Evolutionary conservation across 148 eudicot species (phyloP).

Genomic region (Suaeda aralocaspica): DNA sequence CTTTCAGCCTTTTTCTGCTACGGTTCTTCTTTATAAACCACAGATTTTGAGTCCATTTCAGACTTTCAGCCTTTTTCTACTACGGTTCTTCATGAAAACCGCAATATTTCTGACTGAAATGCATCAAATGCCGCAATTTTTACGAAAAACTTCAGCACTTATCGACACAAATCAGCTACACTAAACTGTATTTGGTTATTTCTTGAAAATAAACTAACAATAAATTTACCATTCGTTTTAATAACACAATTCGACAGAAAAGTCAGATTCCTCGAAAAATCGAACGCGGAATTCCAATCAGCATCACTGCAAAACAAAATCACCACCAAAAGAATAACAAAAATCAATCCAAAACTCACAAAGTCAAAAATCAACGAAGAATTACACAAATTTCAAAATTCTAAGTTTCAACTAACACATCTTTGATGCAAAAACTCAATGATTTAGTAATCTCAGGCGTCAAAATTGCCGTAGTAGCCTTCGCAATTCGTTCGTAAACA

Average conservation of each 20-base stretch:
- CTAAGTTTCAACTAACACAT: constrained; percentile 38
- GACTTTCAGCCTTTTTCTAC: too few species aligned
- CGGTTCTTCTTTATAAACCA: too few species aligned
- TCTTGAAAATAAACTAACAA: too few species aligned
- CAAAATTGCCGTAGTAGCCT: constrained; percentile 27
- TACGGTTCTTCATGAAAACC: too few species aligned
- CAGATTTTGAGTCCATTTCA: too few species aligned
- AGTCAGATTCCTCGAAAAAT: constrained; percentile 48
- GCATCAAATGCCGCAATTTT: too few species aligned
- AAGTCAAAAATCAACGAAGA: not conserved
- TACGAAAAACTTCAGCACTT: too few species aligned
- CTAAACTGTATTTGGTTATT: too few species aligned
- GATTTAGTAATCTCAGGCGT: constrained; percentile 27
- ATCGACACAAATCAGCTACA: too few species aligned
- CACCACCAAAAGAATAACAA: not conserved
- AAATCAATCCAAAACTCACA: not conserved
- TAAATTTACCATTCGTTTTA: constrained; percentile 42
- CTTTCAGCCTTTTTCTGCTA: too few species aligned
- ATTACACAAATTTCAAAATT: not conserved
- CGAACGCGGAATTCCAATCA: constrained; percentile 65
- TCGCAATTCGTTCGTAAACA: constrained; percentile 33
- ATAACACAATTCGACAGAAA: constrained; percentile 47
- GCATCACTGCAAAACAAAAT: constrained; percentile 40
- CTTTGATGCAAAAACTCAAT: constrained; percentile 44
- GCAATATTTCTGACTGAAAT: too few species aligned